phyloP scores from a whole-genome alignment of 768 basidiomycete genomes.

The Tylopilus vinaceipallidus region DNA sequence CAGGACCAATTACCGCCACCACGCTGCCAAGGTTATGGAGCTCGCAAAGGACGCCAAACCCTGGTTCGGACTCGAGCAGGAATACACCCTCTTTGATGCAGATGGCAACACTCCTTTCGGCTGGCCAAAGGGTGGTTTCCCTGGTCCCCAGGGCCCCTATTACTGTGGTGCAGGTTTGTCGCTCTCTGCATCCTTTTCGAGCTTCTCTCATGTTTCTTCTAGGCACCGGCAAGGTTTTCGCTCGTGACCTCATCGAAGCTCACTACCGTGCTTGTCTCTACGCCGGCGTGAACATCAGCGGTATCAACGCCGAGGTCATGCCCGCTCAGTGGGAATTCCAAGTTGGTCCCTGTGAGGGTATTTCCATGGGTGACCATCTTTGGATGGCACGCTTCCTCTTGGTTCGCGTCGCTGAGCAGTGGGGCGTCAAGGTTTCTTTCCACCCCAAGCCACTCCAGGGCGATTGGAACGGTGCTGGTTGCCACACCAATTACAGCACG shows the following conservation, averaged over 20 bases:
- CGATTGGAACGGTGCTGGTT: conserved; percentile 99
- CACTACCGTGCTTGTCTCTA: conserved; percentile 98
- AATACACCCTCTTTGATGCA: conserved; percentile 94
- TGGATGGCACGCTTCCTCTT: conserved; percentile 99
- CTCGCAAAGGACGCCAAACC: conserved; percentile 75
- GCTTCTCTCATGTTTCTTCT: conserved; percentile 9
- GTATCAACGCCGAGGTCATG: conserved; percentile 99
- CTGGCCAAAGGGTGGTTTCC: conserved; percentile 99
- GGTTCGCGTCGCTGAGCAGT: conserved; percentile 94
- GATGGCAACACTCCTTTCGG: conserved; percentile 83
- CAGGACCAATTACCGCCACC: conserved; percentile 92
- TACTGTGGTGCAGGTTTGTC: conserved; percentile 93
- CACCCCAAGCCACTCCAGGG: conserved; percentile 97
- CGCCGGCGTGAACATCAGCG: conserved; percentile 94
- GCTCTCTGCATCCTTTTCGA: neutral
- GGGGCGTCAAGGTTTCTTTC: conserved; percentile 97
- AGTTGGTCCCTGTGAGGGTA: conserved; percentile 97
- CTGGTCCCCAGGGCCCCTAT: conserved; percentile 98
- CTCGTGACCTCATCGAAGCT: conserved; percentile 97
- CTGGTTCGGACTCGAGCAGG: conserved; percentile 99
- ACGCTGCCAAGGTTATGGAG: conserved; percentile 95
- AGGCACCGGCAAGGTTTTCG: conserved; percentile 98
- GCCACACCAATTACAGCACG: conserved; percentile 98
- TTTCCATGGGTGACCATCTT: conserved; percentile 98
- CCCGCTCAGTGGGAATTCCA: conserved; percentile 99